Evolutionary conservation across 148 eudicot species (phyloP), one percentile per base, ranked within the genome.

Genomic region (Nyssa sinensis): DNA sequence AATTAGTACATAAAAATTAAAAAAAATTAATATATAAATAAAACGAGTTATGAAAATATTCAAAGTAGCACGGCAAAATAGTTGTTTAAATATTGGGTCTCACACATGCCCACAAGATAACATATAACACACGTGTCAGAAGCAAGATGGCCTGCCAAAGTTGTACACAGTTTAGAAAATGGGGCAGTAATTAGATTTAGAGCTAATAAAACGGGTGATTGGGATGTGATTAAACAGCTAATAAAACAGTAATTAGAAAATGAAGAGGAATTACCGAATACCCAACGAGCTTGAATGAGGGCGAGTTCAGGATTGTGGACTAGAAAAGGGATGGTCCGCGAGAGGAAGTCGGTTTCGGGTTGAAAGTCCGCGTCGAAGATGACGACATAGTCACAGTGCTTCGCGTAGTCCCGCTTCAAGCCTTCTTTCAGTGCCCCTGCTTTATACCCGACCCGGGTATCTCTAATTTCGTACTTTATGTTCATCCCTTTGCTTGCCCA

Each of bases 351-450:
- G 62, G 92, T 78, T 78, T 88, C 88, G 17, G 94, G 94, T 69
- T 92, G 97, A 10, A 92, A 92, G 77, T 92, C 97, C 0, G 97
- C 97, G 64, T 92, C 94, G 51, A 92, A 89, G 0, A 92, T 89
- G 25, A 87, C 90, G 7, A 92, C 92, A 75, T 77, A 89, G n/a
- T 77, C 80, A 32, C 80, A 77, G 0, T 37, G 32, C 53, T 72
- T 77, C 23, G 63, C 75, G 34, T 77, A 77, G 2, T 77, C 80
- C 1, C 44, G 59, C 75, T 77, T 72, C 75, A 77, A 37, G 7
- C 80, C 80, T 34, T 77, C 80, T 27, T 77, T 77, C 30, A 77
- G 37, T 37, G 80, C 80, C 53, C 80, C 80, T 21, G 80, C 80
- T 41, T 77, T 77, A 49, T 77, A 77, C 71, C 80, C 80, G 23